Evolutionary conservation across 345 rosid genomes (phyloP).

Genomic region (Geranium rotundifolium): DNA sequence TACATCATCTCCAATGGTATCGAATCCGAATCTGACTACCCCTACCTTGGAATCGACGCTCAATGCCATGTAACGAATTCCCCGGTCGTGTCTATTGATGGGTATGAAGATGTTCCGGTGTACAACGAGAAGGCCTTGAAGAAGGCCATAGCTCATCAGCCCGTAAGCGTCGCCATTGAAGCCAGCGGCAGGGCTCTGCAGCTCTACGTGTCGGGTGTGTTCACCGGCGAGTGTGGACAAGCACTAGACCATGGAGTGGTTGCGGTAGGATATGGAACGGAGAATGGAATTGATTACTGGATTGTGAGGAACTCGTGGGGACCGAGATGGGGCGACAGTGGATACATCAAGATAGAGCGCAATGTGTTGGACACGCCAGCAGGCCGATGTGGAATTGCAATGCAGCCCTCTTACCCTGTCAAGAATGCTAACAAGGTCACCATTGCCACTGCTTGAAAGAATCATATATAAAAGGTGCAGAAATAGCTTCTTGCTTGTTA

Average conservation of each 20-base stretch:
- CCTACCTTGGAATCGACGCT: constrained; percentile 47
- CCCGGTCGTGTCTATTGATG: constrained; percentile 43
- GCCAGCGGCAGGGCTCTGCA: constrained; percentile 71
- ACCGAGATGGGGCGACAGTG: too few relatives aligned
- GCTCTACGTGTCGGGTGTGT: constrained; percentile 59
- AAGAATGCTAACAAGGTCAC: constrained; percentile 12
- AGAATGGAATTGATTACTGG: too few relatives aligned
- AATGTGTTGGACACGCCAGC: constrained; percentile 11
- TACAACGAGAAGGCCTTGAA: constrained; percentile 49
- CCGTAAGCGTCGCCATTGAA: constrained; percentile 74
- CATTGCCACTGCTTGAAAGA: background rate
- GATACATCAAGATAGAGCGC: too few relatives aligned
- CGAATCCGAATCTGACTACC: constrained; percentile 63
- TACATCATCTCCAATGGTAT: constrained; percentile 85
- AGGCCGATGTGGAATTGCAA: constrained; percentile 52
- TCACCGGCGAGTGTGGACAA: too few relatives aligned
- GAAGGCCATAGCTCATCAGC: constrained; percentile 74
- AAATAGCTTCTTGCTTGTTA: too few relatives aligned
- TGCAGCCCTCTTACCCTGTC: constrained; percentile 46
- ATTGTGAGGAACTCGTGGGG: too few relatives aligned
- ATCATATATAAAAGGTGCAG: too few relatives aligned
- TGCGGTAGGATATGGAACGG: too few relatives aligned
- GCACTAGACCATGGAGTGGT: too few relatives aligned
- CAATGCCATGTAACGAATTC: constrained; percentile 42
- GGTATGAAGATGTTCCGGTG: constrained; percentile 56